phyloP scores from a whole-genome alignment of 139 green algal species.

The Chlamydomonas eustigma region DNA sequence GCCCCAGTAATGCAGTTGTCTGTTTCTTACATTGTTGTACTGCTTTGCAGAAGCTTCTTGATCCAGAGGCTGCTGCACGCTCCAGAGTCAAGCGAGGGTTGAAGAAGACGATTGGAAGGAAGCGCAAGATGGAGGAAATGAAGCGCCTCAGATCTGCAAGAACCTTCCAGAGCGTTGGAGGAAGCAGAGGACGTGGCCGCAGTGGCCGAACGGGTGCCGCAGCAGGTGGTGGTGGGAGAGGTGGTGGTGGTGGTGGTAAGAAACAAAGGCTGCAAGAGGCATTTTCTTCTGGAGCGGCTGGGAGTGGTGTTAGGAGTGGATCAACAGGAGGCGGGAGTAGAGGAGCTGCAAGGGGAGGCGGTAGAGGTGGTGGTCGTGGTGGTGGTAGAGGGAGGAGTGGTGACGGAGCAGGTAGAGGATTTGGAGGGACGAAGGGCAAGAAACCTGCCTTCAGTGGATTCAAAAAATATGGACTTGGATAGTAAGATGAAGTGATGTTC shows the following conservation, averaged over 20 bases:
- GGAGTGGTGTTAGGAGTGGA: not conserved
- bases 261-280: not conserved
- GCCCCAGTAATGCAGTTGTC: no score
- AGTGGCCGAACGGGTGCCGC: not conserved
- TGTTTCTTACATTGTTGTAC: no score
- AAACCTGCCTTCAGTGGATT: not conserved
- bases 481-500: not conserved
- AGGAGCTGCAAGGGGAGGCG: slow-evolving; percentile 1
- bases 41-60: slow-evolving; percentile 67
- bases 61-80: slow-evolving; percentile 69
- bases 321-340: not conserved
- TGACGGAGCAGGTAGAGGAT: not conserved
- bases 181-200: not conserved
- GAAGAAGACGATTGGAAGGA: slow-evolving; percentile 54
- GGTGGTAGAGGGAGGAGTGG: not conserved
- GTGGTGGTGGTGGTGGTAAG: not conserved
- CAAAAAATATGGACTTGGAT: not conserved
- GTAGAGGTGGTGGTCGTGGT: slow-evolving; percentile 5
- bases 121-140: slow-evolving; percentile 74
- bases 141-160: slow-evolving; percentile 40
- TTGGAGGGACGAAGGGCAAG: not conserved
- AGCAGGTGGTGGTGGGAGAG: not conserved
- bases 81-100: slow-evolving; percentile 45
- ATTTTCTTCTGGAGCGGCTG: not conserved
- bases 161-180: not conserved